Evolutionary conservation across 495 filamentous ascomycete genomes (phyloP).

Genomic region (Terfezia boudieri): DNA sequence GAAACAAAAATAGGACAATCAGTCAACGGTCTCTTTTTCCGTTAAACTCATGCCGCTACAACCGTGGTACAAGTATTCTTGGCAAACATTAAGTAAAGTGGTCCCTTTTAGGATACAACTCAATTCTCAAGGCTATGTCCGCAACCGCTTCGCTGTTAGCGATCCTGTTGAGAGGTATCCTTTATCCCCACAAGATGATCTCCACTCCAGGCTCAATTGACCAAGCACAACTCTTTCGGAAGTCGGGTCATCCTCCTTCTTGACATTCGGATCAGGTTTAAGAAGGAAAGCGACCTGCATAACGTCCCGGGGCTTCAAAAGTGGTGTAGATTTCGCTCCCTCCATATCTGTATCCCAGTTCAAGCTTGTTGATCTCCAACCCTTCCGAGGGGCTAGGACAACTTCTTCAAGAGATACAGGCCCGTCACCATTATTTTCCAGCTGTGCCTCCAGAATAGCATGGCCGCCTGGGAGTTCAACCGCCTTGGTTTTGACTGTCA

Average conservation of each 20-base stretch:
- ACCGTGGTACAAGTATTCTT: no score
- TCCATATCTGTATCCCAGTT: constrained; percentile 14
- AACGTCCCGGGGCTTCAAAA: constrained; percentile 65
- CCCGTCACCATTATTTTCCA: constrained; percentile 73
- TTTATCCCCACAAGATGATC: constrained; percentile 69
- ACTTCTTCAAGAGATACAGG: constrained; percentile 38
- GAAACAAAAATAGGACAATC: no score
- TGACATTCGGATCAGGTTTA: constrained; percentile 23
- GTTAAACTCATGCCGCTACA: no score
- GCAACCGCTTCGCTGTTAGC: no score
- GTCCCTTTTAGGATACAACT: no score
- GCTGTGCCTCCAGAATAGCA: constrained; percentile 61
- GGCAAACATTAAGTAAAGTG: no score
- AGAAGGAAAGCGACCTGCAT: constrained; percentile 81
- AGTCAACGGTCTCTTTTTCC: no score
- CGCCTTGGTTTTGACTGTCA: constrained; percentile 78
- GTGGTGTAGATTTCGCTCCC: background rate
- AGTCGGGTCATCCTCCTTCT: constrained; percentile 18
- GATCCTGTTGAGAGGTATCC: constrained; percentile 57
- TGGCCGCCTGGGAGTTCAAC: constrained; percentile 28
- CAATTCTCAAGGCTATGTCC: no score
- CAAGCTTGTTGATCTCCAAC: constrained; percentile 22
- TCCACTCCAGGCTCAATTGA: constrained; percentile 68
- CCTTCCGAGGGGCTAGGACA: constrained; percentile 26
- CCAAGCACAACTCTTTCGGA: constrained; percentile 46